phyloP scores from a whole-genome alignment of 2,329 filamentous ascomycete genomes.

The Pestalotiopsis sp. region DNA sequence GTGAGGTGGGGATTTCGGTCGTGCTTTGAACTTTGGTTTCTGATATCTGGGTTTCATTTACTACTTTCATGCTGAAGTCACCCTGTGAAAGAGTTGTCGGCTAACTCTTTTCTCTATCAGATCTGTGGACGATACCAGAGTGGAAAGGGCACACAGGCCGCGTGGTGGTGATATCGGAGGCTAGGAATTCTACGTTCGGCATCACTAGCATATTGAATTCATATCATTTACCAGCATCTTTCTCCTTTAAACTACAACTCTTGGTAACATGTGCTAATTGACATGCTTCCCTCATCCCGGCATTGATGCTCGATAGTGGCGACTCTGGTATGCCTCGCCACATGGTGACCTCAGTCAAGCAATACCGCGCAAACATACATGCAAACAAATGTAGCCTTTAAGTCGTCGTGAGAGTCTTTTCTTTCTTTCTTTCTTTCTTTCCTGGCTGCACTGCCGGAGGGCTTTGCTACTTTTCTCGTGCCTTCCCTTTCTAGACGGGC shows the following conservation, averaged over 20 bases:
- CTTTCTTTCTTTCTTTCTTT: too few species aligned
- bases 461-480: too few species aligned
- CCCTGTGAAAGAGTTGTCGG: not conserved
- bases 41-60: constrained; percentile 18
- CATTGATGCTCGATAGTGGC: too few species aligned
- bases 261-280: not conserved
- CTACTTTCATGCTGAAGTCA: not conserved
- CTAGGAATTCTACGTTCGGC: not conserved
- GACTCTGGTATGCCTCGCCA: too few species aligned
- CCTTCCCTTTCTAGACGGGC: too few species aligned
- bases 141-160: not conserved
- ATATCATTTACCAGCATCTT: not conserved
- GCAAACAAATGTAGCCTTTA: too few species aligned
- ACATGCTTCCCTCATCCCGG: not conserved
- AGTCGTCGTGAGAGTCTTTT: too few species aligned
- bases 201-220: not conserved
- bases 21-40: constrained; percentile 36
- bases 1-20: constrained; percentile 34
- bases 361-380: too few species aligned
- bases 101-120: not conserved
- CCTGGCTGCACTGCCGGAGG: too few species aligned
- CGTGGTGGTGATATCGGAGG: not conserved
- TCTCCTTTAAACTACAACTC: not conserved
- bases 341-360: too few species aligned
- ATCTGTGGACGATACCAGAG: not conserved